Percentiles rank a stretch among this genome's conserved stretches.
These are phyloP conservation scores for Termitomyces bulborhizus DNA, from an alignment of 768 basidiomycete species.

Conservation along the genomic window DNA sequence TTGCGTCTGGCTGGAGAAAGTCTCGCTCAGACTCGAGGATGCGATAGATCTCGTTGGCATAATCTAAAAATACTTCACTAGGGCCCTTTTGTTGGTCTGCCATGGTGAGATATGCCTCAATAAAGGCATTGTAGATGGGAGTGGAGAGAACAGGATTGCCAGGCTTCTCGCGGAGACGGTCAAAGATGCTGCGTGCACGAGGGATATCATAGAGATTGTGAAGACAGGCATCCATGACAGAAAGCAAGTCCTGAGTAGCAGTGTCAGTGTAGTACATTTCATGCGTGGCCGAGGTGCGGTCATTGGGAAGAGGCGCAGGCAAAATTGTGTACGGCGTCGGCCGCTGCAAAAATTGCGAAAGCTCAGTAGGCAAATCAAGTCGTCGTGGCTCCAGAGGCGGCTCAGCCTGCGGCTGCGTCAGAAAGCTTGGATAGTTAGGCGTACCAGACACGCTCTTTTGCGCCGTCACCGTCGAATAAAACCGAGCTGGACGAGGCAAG, in stretches of 20 bases:
- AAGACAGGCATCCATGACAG: conserved; percentile 81
- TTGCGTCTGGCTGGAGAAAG: conserved; percentile 40
- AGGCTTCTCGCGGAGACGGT: conserved; percentile 40
- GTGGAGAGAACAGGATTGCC: conserved; percentile 30
- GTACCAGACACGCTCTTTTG: conserved; percentile 34
- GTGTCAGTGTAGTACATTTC: conserved; percentile 61
- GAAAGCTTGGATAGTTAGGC: conserved; percentile 33
- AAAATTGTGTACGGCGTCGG: conserved; percentile 48
- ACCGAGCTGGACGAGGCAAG: conserved; percentile 63
- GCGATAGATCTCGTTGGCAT: conserved; percentile 56
- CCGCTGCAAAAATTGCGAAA: conserved; percentile 47
- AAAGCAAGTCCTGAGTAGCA: conserved; percentile 58
- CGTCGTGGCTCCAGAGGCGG: conserved; percentile 4
- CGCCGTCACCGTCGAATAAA: conserved; percentile 65
- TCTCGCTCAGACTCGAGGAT: conserved; percentile 45
- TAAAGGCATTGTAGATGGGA: conserved; percentile 59
- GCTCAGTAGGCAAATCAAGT: conserved; percentile 22
- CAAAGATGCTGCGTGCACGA: conserved; percentile 72
- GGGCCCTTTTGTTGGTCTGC: conserved; percentile 37
- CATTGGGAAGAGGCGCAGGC: conserved; percentile 59
- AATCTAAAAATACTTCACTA: conserved; percentile 52
- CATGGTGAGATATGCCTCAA: conserved; percentile 60
- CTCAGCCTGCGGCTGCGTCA: conserved; percentile 8
- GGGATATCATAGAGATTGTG: conserved; percentile 68
- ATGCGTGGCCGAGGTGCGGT: conserved; percentile 30